A percentile compares a stretch with the other conserved stretches of the same genome.
These are phyloP conservation scores for Sphaerosporella brunnea DNA, from an alignment of 495 filamentous ascomycete genomes.

Conservation along the genomic window DNA sequence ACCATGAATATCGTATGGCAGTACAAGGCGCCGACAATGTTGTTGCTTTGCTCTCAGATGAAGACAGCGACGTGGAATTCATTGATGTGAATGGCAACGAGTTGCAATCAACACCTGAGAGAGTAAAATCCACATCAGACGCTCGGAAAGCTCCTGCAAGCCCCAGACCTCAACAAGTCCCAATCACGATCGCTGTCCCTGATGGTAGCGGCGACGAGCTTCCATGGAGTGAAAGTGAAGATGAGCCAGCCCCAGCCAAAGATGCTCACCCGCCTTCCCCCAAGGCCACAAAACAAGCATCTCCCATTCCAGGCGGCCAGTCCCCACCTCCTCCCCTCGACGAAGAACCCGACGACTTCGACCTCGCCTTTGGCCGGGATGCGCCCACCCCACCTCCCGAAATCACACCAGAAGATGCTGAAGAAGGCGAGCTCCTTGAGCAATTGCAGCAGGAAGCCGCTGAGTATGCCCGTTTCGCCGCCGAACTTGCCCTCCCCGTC, in stretches of 20 bases:
- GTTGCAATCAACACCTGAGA: background rate
- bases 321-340: conserved; percentile 15
- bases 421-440: conserved; percentile 44
- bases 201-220: conserved; percentile 24
- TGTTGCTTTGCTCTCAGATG: conserved; percentile 32
- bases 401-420: conserved; percentile 11
- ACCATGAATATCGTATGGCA: conserved; percentile 9
- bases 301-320: conserved; percentile 5
- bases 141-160: no score
- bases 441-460: conserved; percentile 77
- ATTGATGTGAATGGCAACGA: conserved; percentile 27
- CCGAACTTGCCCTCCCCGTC: conserved; percentile 1
- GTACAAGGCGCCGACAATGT: conserved; percentile 31
- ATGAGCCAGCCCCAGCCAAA: conserved; percentile 17
- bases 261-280: background rate
- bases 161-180: background rate
- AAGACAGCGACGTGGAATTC: conserved; percentile 38
- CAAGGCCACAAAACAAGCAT: background rate
- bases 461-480: conserved; percentile 83
- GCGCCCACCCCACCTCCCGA: conserved; percentile 16
- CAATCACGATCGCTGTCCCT: background rate
- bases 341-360: conserved; percentile 16
- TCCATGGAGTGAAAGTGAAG: conserved; percentile 32
- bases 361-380: conserved; percentile 26
- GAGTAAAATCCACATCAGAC: no score